Evolutionary conservation across 306 rosid species (phyloP), one percentile per base, ranked within the genome.

Genomic region (Trifolium pratense): DNA sequence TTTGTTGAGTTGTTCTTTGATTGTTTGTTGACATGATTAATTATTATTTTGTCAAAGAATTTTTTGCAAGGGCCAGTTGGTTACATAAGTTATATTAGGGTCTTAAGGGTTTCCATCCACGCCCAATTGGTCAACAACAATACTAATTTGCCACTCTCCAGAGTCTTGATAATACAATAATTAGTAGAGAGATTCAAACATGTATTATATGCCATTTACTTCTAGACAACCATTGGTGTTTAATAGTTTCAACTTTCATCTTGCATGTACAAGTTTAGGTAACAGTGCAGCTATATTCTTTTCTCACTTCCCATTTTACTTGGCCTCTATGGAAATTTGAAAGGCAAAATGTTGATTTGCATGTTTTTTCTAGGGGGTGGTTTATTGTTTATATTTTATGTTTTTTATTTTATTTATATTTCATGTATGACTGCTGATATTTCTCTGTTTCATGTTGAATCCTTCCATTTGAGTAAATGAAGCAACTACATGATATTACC

Each of bases 381-480:
- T 56, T 68, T 75, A 18, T 80, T 9, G 13, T 15, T 56, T 23
- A 1, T 56, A 23, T 20, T 36, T 52, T 42, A 10, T 34, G 26
- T 61, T 14, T 51, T 65, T 66, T 56, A 59, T 51, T 70, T 69
- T 53, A 29, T 53, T 36, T 66, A 9, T 46, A 20, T 45, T 14
- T 17, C 76, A 29, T 48, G 7, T 55, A 49, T 65, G 71, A 18
- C 7, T 48, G 52, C 4, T 48, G 13, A 23, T 20, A 58, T 42
- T 61, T 13, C 37, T 59, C 21, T 60, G 62, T 49, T 66, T 72
- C 37, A 4, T 76, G 67, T 39, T 49, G 63, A 73, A 14, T 43
- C 64, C 52, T 76, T 57, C 25, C 31, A 39, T n/a, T 63, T 40
- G 18, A 46, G 17, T 45, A 15, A 25, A 73, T 36, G 40, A 49